Percentiles rank a stretch among this genome's conserved stretches.
phyloP scores from a whole-genome alignment of 768 basidiomycete genomes.

The Naematelia aurantialba region DNA sequence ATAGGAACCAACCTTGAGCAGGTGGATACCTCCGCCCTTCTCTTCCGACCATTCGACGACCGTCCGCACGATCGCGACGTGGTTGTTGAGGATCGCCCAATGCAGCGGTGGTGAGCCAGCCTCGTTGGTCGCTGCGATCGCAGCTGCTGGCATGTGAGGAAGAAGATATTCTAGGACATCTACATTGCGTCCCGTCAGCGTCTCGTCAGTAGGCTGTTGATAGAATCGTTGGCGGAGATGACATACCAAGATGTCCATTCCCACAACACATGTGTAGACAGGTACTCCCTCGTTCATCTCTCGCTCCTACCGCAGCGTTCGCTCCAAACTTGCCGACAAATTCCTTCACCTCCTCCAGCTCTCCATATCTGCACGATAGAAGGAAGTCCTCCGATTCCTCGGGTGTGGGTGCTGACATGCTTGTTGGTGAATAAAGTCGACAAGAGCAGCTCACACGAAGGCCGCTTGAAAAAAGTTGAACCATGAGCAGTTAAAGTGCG shows the following conservation, averaged over 20 bases:
- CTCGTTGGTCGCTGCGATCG: constrained; percentile 63
- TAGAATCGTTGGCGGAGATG: no score
- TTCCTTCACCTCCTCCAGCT: constrained; percentile 68
- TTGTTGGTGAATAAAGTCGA: not conserved
- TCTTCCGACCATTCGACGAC: constrained; percentile 45
- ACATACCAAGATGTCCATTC: constrained; percentile 80
- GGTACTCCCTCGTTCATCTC: constrained; percentile 75
- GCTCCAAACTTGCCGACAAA: constrained; percentile 64
- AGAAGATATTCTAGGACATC: constrained; percentile 74
- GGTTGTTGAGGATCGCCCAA: constrained; percentile 84
- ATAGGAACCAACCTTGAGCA: constrained; percentile 46
- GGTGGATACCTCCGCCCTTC: constrained; percentile 43
- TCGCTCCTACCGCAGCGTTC: constrained; percentile 52
- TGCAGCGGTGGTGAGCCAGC: constrained; percentile 80
- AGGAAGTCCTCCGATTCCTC: constrained; percentile 64
- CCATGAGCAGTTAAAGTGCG: not conserved
- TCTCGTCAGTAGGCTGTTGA: not conserved
- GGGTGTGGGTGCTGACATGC: constrained; percentile 29
- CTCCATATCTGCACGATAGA: constrained; percentile 81
- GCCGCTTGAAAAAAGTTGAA: not conserved
- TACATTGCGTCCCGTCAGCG: constrained; percentile 42
- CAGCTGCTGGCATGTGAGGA: constrained; percentile 57
- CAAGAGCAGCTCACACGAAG: not conserved
- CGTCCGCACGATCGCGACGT: constrained; percentile 55
- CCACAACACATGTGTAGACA: constrained; percentile 80